Evolutionary conservation across 1,284 basidiomycete genomes (phyloP).

Genomic region (Puccinia hordei): DNA sequence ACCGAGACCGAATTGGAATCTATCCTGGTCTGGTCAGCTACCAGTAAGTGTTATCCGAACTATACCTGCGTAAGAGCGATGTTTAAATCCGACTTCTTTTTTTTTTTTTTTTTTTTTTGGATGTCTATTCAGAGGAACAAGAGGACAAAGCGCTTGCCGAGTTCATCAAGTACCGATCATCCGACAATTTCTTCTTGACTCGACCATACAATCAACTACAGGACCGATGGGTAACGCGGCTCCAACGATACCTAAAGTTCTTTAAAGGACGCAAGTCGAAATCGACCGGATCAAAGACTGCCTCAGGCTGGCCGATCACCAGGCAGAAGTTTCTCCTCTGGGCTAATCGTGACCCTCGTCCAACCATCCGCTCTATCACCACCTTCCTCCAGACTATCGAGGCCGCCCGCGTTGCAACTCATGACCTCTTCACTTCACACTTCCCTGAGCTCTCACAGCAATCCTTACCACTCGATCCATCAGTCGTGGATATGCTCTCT

Average conservation of each 20-base stretch:
- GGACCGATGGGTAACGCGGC: background rate
- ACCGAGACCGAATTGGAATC: background rate
- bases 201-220: background rate
- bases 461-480: background rate
- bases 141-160: background rate
- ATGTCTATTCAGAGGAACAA: background rate
- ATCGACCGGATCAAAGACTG: background rate
- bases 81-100: background rate
- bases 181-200: no score
- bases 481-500: background rate
- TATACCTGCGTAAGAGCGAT: background rate
- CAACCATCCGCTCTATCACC: background rate
- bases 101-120: background rate
- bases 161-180: background rate
- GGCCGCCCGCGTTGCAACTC: constrained; percentile 9
- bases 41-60: background rate
- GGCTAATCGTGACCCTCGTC: background rate
- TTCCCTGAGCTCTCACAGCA: background rate
- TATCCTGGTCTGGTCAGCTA: background rate
- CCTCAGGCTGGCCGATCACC: constrained; percentile 25
- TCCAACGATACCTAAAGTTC: constrained; percentile 10
- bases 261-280: background rate
- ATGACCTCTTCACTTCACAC: background rate
- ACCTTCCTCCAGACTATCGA: constrained; percentile 17
- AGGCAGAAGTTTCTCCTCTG: constrained; percentile 8